Evolutionary conservation across 352 stramenopile genomes (phyloP).

Genomic region (Globisporangium nodosum): DNA sequence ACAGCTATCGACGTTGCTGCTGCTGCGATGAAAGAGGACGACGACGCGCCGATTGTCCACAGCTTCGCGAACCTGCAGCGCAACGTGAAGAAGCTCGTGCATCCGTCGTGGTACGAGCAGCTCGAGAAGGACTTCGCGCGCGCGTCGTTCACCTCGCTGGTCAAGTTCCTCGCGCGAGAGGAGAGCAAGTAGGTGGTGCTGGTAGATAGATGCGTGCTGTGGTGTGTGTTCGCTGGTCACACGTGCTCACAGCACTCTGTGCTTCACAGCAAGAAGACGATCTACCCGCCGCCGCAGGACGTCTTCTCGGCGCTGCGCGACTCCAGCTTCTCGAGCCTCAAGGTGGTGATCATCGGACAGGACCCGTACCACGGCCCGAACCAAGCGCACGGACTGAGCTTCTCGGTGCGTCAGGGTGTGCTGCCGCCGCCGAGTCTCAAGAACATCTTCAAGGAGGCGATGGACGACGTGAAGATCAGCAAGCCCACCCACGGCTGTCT

Average conservation of each 20-base stretch:
- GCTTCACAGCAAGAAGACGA: conserved; percentile 44
- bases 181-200: conserved; percentile 23
- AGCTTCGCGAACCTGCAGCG: conserved; percentile 34
- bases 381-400: conserved; percentile 85
- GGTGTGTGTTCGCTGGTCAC: background rate
- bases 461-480: conserved; percentile 66
- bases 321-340: conserved; percentile 80
- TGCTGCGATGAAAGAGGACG: conserved; percentile 1
- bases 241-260: background rate
- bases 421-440: conserved; percentile 90
- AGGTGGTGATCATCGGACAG: conserved; percentile 93
- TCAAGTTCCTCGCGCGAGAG: conserved; percentile 42
- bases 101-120: conserved; percentile 51
- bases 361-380: conserved; percentile 86
- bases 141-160: conserved; percentile 41
- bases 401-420: conserved; percentile 90
- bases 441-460: conserved; percentile 98
- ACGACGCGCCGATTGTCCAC: conserved; percentile 14
- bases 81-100: conserved; percentile 31
- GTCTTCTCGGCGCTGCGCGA: conserved; percentile 90
- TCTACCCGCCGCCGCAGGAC: conserved; percentile 85
- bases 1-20: background rate
- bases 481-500: conserved; percentile 90
- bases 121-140: conserved; percentile 43
- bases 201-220: no score